These are phyloP conservation scores for Tylopilus intermedius DNA, from an alignment of 768 basidiomycete species.

Conservation along the genomic window DNA sequence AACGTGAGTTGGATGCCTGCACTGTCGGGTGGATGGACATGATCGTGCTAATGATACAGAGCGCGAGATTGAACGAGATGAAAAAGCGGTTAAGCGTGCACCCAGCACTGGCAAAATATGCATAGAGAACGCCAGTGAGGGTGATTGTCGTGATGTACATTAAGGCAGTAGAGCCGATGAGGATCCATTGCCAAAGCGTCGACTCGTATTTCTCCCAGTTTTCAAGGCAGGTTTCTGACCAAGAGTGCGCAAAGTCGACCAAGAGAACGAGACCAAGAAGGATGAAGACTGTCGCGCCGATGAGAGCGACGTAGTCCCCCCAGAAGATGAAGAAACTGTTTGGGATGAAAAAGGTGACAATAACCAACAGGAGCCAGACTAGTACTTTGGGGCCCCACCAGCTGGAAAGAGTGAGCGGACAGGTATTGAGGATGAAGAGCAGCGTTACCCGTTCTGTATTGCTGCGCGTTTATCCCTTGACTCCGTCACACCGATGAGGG, in stretches of 20 bases:
- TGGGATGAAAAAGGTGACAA: conserved; percentile 88
- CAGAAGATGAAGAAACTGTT: conserved; percentile 98
- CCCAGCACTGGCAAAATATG: conserved; percentile 81
- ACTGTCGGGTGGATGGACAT: conserved; percentile 79
- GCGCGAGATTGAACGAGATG: conserved; percentile 87
- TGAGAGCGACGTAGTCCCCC: conserved; percentile 88
- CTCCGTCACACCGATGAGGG: conserved; percentile 82
- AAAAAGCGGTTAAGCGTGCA: conserved; percentile 96
- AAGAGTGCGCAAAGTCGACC: conserved; percentile 97
- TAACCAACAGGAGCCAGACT: conserved; percentile 78
- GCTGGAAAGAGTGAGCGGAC: conserved; percentile 37
- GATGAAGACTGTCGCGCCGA: conserved; percentile 93
- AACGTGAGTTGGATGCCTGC: conserved; percentile 90
- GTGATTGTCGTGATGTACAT: conserved; percentile 84
- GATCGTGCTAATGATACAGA: conserved; percentile 75
- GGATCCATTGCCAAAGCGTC: conserved; percentile 92
- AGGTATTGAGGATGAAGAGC: conserved; percentile 1
- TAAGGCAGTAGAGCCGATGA: conserved; percentile 85
- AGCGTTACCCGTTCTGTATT: conserved; percentile 87
- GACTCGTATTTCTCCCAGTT: conserved; percentile 90
- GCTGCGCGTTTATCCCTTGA: conserved; percentile 91
- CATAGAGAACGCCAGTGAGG: conserved; percentile 84
- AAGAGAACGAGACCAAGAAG: conserved; percentile 94
- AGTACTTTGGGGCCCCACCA: conserved; percentile 99
- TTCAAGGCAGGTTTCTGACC: conserved; percentile 95